A percentile compares a stretch with the other conserved stretches of the same genome.
Conservation (phyloP, 352 stramenopile genomes). For the Phytophthora meadii region DNA sequence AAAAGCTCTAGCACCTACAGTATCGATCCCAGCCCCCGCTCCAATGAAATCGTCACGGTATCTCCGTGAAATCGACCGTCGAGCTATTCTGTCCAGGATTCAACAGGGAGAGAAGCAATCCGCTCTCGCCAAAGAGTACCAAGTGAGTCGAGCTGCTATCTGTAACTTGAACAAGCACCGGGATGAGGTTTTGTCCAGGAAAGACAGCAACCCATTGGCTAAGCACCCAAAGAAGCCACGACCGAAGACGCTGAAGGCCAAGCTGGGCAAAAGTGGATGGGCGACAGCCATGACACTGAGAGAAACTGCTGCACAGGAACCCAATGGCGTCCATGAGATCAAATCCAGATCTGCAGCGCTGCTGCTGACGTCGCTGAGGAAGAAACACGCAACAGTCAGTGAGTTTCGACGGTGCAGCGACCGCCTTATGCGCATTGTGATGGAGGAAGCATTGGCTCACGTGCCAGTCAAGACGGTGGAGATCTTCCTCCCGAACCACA, state of each 20-base stretch:
- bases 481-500: conserved; percentile 33
- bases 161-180: conserved; percentile 74
- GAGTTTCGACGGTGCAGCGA: conserved; percentile 48
- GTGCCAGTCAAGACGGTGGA: conserved; percentile 45
- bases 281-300: conserved; percentile 1
- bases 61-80: conserved; percentile 69
- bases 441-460: conserved; percentile 60
- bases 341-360: conserved; percentile 45
- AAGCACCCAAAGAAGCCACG: conserved; percentile 65
- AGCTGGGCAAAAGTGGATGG: conserved; percentile 22
- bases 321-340: conserved; percentile 39
- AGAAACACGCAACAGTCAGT: conserved; percentile 38
- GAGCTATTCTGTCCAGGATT: conserved; percentile 57
- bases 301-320: background rate
- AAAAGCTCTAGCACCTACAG: conserved; percentile 4
- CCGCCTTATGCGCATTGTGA: conserved; percentile 56
- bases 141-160: conserved; percentile 68
- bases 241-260: conserved; percentile 29
- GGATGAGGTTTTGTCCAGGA: conserved; percentile 49
- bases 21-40: background rate
- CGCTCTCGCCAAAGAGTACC: conserved; percentile 68
- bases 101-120: conserved; percentile 67
- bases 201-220: conserved; percentile 56
- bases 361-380: conserved; percentile 49
- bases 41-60: conserved; percentile 57